Base-by-base conservation (phyloP, 2,329 filamentous ascomycete genomes). In the Akanthomyces lecanii region DNA sequence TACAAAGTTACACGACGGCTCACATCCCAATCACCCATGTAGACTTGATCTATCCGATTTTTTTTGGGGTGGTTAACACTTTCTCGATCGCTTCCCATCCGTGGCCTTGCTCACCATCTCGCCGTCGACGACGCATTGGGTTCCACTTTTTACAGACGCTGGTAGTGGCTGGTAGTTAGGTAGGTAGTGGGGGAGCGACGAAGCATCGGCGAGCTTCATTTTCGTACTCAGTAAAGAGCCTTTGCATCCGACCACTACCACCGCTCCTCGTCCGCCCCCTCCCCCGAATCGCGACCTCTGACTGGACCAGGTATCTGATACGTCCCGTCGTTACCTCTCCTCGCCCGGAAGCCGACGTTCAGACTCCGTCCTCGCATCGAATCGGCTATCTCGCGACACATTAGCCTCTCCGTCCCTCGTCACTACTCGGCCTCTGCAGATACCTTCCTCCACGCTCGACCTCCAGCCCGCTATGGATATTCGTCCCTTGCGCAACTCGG, bases 401-500 rank as follows among this genome's bases (percentile, higher is more conserved):
- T 36, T 51, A 3, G 18, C 48, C 38, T 38, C 36, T 28, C 60
- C 10, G 47, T 47, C 42, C 25, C 42, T 10, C 57, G 23, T 5
- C 12, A 40, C 38, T 16, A 40, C 38, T 40, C 38, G 38, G 8
- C 11, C 14, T 36, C 51, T 21, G 4, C 51, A 23, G 40, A 52
- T 50, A 52, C 11, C 42, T 21, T 21, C 28, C 14, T 33, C 12
- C n/a, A 28, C 38, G 40, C 50, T 40, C 30, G 42, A 21, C 30
- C 21, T 16, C 18, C 28, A 10, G 44, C 40, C 53, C 30, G 55
- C 67, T 77, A 98, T 96, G 91, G 91, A 96, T 80, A 96, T 99
- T 78, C 89, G 94, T 68, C 82, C 95, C 67, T 87, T 99, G 69
- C 89, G 86, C 68, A 82, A 91, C 67, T 89, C 87, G 67, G 91